phyloP scores from a whole-genome alignment of 176 grass and related monocot genomes.

The Zea luxurians region DNA sequence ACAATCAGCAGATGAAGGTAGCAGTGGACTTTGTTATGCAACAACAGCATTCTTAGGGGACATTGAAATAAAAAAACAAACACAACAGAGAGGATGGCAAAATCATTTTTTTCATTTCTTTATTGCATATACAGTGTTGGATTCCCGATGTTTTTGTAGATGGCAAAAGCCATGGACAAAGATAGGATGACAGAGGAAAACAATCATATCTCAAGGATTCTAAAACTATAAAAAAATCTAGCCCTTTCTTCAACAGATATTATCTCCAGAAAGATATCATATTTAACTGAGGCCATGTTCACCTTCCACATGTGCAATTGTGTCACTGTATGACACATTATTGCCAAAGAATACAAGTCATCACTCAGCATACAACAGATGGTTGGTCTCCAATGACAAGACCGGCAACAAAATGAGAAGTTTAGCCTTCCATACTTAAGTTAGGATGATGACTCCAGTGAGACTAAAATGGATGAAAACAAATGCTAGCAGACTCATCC shows the following conservation, averaged over 20 bases:
- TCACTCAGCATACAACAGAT: constrained; percentile 38
- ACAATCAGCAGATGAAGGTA: constrained; percentile 11
- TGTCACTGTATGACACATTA: constrained; percentile 31
- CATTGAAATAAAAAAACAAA: constrained; percentile 16
- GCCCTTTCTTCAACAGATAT: constrained; percentile 32
- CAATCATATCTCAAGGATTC: constrained; percentile 21
- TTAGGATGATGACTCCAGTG: constrained; percentile 31
- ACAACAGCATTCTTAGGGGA: constrained; percentile 1
- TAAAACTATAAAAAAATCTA: constrained; percentile 24
- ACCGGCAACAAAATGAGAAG: constrained; percentile 34
- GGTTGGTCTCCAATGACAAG: constrained; percentile 29
- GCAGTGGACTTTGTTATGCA: neutral
- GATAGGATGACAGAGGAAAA: constrained; percentile 21
- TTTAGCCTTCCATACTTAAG: constrained; percentile 52
- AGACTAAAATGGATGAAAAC: constrained; percentile 41
- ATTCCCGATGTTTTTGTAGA: constrained; percentile 21
- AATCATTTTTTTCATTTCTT: constrained; percentile 25
- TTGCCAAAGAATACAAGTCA: constrained; percentile 49
- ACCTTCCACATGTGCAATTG: constrained; percentile 44
- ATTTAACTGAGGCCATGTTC: constrained; percentile 32
- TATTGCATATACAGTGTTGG: constrained; percentile 36
- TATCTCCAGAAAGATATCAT: constrained; percentile 29
- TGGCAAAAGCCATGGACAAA: constrained; percentile 21
- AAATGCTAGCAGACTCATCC: constrained; percentile 18
- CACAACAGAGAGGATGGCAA: neutral